phyloP scores from a whole-genome alignment of 2,329 filamentous ascomycete species.

The Pseudocercospora vitis region DNA sequence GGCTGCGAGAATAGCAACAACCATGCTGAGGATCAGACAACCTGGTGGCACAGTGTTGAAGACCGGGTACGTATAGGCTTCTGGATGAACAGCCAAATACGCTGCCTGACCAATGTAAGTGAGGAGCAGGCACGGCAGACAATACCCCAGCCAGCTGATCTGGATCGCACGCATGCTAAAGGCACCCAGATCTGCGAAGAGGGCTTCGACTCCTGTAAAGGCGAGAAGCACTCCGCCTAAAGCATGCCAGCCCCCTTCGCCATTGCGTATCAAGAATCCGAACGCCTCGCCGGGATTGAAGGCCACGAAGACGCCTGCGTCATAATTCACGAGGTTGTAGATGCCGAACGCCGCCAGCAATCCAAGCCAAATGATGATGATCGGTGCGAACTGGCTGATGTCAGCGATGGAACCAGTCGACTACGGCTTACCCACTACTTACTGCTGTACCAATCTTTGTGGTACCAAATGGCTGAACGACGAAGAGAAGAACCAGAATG shows the following conservation, averaged over 20 bases:
- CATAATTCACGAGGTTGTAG: conserved; percentile 54
- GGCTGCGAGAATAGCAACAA: conserved; percentile 65
- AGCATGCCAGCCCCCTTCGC: conserved; percentile 61
- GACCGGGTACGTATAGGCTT: conserved; percentile 70
- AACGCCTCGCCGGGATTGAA: conserved; percentile 60
- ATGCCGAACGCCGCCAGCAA: conserved; percentile 65
- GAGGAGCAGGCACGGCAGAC: conserved; percentile 66
- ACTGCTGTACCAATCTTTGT: conserved; percentile 53
- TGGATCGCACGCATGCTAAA: conserved; percentile 66
- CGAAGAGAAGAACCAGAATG: conserved; percentile 64
- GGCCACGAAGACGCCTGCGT: conserved; percentile 52
- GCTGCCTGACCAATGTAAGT: conserved; percentile 74
- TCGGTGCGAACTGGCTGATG: conserved; percentile 67
- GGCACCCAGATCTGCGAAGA: conserved; percentile 76
- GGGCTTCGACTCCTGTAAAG: conserved; percentile 76
- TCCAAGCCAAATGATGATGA: conserved; percentile 64
- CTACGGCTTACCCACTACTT: not conserved
- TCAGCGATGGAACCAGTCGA: too few relatives aligned
- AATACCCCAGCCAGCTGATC: conserved; percentile 66
- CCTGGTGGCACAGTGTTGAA: conserved; percentile 69
- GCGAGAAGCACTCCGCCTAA: conserved; percentile 68
- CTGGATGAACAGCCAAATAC: conserved; percentile 61
- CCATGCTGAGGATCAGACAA: conserved; percentile 65
- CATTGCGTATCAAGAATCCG: conserved; percentile 60
- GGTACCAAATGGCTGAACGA: conserved; percentile 65